Conservation (phyloP, 148 eudicot species). For the Rhododendron vialii region DNA sequence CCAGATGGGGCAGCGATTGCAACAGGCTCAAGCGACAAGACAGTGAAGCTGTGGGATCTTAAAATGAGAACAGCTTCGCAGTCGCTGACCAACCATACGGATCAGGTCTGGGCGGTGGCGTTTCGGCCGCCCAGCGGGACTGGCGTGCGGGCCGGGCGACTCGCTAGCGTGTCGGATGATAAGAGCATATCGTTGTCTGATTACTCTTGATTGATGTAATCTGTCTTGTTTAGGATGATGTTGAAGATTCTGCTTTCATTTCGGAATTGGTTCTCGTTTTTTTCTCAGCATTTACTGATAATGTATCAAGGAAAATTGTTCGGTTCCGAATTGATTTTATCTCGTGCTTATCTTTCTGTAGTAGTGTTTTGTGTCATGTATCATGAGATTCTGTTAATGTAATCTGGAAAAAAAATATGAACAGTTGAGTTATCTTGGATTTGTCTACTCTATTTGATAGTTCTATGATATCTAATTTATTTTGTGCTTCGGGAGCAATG, state of each 20-base stretch:
- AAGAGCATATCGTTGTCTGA: constrained; percentile 77
- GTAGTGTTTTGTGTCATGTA: not conserved
- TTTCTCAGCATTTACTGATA: not conserved
- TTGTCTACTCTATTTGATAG: too few species aligned
- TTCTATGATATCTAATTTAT: too few species aligned
- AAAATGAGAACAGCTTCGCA: constrained; percentile 82
- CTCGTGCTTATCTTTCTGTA: not conserved
- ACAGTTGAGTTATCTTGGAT: too few species aligned
- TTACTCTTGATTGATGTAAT: constrained; percentile 39
- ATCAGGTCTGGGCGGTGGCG: constrained; percentile 94
- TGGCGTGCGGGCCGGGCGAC: constrained; percentile 58
- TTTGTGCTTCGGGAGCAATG: too few species aligned
- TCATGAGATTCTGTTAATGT: not conserved
- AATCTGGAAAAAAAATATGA: not conserved
- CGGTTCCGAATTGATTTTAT: not conserved
- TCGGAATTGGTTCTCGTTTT: not conserved
- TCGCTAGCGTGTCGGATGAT: constrained; percentile 94
- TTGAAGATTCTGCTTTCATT: not conserved
- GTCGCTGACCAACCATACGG: constrained; percentile 70
- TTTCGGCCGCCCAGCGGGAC: constrained; percentile 62
- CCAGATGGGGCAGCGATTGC: constrained; percentile 87
- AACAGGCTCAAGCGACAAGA: constrained; percentile 85
- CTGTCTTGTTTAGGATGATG: not conserved
- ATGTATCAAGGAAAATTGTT: not conserved
- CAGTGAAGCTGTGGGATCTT: constrained; percentile 90